Evolutionary conservation across 2,329 filamentous ascomycete genomes (phyloP).

Genomic region (Aspergillus transmontanensis): DNA sequence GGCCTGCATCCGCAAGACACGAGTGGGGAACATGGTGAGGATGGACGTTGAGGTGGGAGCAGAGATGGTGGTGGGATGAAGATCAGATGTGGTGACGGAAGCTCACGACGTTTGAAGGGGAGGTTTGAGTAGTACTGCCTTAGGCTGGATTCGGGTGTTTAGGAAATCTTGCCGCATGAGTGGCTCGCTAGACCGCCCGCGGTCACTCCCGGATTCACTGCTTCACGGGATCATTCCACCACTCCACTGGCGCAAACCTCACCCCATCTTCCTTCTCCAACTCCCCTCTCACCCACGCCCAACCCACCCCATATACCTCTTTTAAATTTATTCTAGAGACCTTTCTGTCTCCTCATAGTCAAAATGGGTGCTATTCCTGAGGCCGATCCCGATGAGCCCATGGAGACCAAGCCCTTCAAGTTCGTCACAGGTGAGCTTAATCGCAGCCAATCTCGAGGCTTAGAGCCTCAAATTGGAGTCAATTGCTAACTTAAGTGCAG

Average conservation of each 20-base stretch:
- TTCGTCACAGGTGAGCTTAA: conserved; percentile 88
- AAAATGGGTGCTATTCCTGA: conserved; percentile 79
- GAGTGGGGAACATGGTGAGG: conserved; percentile 67
- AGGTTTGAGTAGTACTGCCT: conserved; percentile 19
- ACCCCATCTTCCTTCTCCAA: conserved; percentile 29
- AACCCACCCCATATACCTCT: conserved; percentile 12
- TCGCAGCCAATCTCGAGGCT: conserved; percentile 17
- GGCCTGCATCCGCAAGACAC: conserved; percentile 64
- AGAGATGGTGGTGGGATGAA: conserved; percentile 24
- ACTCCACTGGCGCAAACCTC: conserved; percentile 33
- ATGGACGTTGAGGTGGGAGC: conserved; percentile 12
- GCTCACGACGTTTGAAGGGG: conserved; percentile 21
- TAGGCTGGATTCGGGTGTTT: conserved; percentile 37
- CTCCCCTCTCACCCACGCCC: conserved; percentile 23
- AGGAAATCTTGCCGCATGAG: conserved; percentile 37
- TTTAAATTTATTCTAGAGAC: conserved; percentile 14
- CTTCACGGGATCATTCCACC: conserved; percentile 36
- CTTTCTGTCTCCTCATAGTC: conserved; percentile 40
- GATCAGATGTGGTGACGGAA: conserved; percentile 25
- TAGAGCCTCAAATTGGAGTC: conserved; percentile 31
- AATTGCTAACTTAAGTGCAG: conserved; percentile 49
- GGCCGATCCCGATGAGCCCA: conserved; percentile 69
- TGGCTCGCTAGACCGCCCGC: conserved; percentile 43
- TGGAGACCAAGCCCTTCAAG: conserved; percentile 99
- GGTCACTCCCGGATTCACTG: conserved; percentile 40